phyloP scores from a whole-genome alignment of 257 asterid genomes.

The Fraxinus americana region DNA sequence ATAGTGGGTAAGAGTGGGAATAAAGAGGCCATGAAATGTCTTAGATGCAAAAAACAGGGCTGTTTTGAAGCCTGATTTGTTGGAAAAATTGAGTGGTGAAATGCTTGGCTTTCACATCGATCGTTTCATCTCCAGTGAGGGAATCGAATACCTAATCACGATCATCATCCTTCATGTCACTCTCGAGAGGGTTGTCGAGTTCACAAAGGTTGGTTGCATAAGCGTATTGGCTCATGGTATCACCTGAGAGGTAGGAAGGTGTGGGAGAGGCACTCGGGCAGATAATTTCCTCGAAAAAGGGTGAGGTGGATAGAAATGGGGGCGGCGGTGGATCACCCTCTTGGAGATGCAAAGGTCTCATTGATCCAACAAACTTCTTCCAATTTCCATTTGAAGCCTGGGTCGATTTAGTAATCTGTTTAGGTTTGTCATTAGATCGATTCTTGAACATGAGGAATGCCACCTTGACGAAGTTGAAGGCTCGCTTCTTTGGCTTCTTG shows the following conservation, averaged over 20 bases:
- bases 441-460: slow-evolving; percentile 20
- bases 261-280: slow-evolving; percentile 3
- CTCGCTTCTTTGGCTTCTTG: neutral
- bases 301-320: neutral
- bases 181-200: slow-evolving; percentile 13
- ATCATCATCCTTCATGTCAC: slow-evolving; percentile 19
- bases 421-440: slow-evolving; percentile 17
- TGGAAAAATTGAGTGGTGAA: slow-evolving; percentile 46
- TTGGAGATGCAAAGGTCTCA: slow-evolving; percentile 32
- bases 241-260: slow-evolving; percentile 15
- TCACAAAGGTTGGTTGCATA: slow-evolving; percentile 40
- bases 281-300: neutral
- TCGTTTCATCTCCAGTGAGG: slow-evolving; percentile 39
- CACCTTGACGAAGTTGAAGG: neutral
- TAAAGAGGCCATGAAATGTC: neutral
- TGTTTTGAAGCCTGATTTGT: slow-evolving; percentile 34
- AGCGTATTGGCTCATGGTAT: slow-evolving; percentile 44
- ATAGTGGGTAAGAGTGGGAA: neutral
- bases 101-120: slow-evolving; percentile 42
- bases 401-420: neutral
- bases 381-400: slow-evolving; percentile 20
- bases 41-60: neutral
- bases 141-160: slow-evolving; percentile 40
- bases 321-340: slow-evolving; percentile 2
- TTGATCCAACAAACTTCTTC: slow-evolving; percentile 31